Base-by-base conservation (phyloP, 352 stramenopile genomes). In the Pythium periplocum region DNA sequence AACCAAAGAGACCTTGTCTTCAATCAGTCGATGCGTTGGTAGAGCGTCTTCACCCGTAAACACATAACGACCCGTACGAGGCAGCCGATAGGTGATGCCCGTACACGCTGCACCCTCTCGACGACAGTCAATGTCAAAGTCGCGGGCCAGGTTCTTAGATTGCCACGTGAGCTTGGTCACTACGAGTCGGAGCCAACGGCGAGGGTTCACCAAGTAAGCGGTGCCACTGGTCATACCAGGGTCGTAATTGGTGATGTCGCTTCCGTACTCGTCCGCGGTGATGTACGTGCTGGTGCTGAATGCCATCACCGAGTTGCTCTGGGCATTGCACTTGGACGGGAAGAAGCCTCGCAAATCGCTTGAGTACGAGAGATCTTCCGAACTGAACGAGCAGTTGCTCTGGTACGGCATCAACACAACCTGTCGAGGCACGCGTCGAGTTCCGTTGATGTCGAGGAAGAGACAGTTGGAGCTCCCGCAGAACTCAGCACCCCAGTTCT, bases 211-310 rank as follows among this genome's bases (percentile, higher is more conserved):
- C 4, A 59, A 9, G 45, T 52, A 61, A 11, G 46, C 46, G 3
- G 38, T 50, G 12, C 37, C 26, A n/a, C 45, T 41, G 26, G 26
- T 44, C 6, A 32, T 36, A n/a, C 17, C 11, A 9, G 43, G 34
- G 36, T 59, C 61, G 26, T 58, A 64, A 1, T 51, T 33, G 3
- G 47, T 56, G 47, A 60, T 44, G 38, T 50, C 46, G 36, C 44
- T 66, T 17, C 61, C 57, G 44, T 68, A 81, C 3, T 59, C 42
- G 34, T 73, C 69, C 33, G 66, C 71, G 2, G 60, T 50, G 48
- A 81, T 72, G 61, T 73, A 75, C 43, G 71, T 75, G 26, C 66
- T 66, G 42, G 72, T 61, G 11, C 59, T 64, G 36, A 69, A 69
- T 3, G 69, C 32, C 12, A 81, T 62, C 4, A 59, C 62, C 39